Evolutionary conservation across 1,284 basidiomycete species (phyloP).

Genomic region (Ceratobasidium sp.): DNA sequence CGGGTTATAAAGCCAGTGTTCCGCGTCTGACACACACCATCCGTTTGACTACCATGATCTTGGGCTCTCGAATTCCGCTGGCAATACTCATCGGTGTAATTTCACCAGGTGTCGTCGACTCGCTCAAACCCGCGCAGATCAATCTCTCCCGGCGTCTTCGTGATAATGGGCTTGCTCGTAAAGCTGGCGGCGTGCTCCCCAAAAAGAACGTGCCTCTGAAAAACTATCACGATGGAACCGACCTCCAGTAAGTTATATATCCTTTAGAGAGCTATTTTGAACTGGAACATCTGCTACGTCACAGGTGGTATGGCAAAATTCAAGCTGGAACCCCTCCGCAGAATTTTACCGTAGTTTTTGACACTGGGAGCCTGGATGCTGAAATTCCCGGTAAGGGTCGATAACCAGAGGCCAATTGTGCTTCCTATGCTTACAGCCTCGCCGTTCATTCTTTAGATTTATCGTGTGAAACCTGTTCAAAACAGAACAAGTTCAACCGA

Average conservation of each 20-base stretch:
- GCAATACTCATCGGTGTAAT: not conserved
- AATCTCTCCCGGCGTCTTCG: conserved; percentile 18
- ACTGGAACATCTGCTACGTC: not conserved
- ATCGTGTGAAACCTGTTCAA: conserved; percentile 59
- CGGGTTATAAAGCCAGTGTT: too few relatives aligned
- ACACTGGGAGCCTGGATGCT: conserved; percentile 47
- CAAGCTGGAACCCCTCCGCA: conserved; percentile 50
- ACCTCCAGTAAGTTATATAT: conserved; percentile 46
- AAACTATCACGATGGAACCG: conserved; percentile 49
- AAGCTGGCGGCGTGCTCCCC: not conserved
- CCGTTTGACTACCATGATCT: too few relatives aligned
- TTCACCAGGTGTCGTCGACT: not conserved
- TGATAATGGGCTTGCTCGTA: not conserved
- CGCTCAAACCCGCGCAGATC: not conserved
- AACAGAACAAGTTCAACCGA: conserved; percentile 65
- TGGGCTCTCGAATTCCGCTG: not conserved
- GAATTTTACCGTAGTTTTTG: conserved; percentile 50
- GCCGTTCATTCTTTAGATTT: not conserved
- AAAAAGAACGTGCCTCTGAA: conserved; percentile 39
- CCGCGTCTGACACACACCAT: too few relatives aligned
- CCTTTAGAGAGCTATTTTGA: not conserved
- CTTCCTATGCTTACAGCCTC: conserved; percentile 60
- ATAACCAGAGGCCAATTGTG: too few relatives aligned
- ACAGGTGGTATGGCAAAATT: conserved; percentile 54
- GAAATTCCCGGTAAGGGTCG: conserved; percentile 24